Evolutionary conservation across 1,284 basidiomycete species (phyloP), one percentile per base, ranked within the genome.

Genomic region (Chiua sp.): DNA sequence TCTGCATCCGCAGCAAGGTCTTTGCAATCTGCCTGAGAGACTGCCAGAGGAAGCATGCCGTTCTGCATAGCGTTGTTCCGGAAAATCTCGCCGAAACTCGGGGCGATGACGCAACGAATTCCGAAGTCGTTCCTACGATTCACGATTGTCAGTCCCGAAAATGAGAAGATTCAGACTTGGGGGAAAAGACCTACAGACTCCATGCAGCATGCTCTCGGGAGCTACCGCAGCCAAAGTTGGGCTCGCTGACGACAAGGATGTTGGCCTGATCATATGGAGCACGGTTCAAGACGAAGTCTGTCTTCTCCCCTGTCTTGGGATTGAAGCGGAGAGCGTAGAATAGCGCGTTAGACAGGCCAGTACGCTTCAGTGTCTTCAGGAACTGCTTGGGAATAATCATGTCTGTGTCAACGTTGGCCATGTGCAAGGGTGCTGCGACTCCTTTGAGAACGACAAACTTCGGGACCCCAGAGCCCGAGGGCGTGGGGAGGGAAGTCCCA

Each of bases 361-460:
- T 97, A 59, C 96, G 87, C 79, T 97, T 95, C 66, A 98, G 79
- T 7, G 95, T 97, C 80, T 98, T 98, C 76, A 98, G 79, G 82
- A 97, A 98, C 74, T 95, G 93, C 74, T 96, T 96, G 7, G 96
- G 96, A 71, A 98, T 97, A 75, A 98, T 97, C 90, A 94, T 95
- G 74, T 98, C 96, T 55, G 96, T 98, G 77, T 98, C 96, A 64
- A 98, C 90, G 72, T 98, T 98, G 69, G 93, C 88, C 62, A 95
- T 92, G 75, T 92, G 87, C 76, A 98, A 76, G n/a, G 94, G 94
- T 5, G 94, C 95, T 32, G 93, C 87, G 63, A 95, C 87, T 47
- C 95, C 95, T 76, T 90, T 91, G 65, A 96, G 78, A 55, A 92
- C 74, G 53, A 81, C 88, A 76, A 98, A 98, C 70, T 92, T 93